Evolutionary conservation across 306 rosid species (phyloP), one percentile per base, ranked within the genome.

Genomic region (Fragaria iinumae): DNA sequence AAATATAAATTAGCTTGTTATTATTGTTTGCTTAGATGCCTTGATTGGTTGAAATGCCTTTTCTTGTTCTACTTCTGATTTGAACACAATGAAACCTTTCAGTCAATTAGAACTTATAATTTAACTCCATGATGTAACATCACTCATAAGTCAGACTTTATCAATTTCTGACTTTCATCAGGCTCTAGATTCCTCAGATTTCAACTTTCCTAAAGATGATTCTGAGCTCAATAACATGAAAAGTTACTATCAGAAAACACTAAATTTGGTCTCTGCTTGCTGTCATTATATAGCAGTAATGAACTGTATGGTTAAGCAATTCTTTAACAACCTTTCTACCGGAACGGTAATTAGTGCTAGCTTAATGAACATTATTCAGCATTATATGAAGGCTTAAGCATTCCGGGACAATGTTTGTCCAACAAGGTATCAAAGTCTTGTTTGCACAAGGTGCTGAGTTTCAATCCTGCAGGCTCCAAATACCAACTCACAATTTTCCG

Each of bases 21-120:
- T 67, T 27, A 73, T 80, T 77, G 57, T 43, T 39, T 56, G 41
- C 18, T 34, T 72, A 20, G 65, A 72, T 27, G 38, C 67, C 67
- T 23, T 41, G 43, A 38, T 39, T 72, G 57, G 44, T 38, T 71
- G 49, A 67, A 67, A 41, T 11, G 21, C 47, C 13, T 38, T 36
- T 36, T 65, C 70, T 7, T 65, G 48, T 20, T 65, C 48, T 14
- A 14, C 67, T 29, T 62, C 67, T 62, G 67, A 63, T 29, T 5
- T 34, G 21, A 38, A 23, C 52, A 73, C 16, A 39, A 38, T 14
- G 50, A 55, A 8, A 41, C 32, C 4, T 21, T 41, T 41, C 27
- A 8, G 50, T 36, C 60, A 38, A 52, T 13, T 44, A 34, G 34
- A 72, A 52, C 66, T 7, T 53, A 34, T 72, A 10, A 16, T 23